Evolutionary conservation across 108 stramenopile genomes (phyloP), one percentile per base, ranked within the genome.

Genomic region (Fistulifera solaris): DNA sequence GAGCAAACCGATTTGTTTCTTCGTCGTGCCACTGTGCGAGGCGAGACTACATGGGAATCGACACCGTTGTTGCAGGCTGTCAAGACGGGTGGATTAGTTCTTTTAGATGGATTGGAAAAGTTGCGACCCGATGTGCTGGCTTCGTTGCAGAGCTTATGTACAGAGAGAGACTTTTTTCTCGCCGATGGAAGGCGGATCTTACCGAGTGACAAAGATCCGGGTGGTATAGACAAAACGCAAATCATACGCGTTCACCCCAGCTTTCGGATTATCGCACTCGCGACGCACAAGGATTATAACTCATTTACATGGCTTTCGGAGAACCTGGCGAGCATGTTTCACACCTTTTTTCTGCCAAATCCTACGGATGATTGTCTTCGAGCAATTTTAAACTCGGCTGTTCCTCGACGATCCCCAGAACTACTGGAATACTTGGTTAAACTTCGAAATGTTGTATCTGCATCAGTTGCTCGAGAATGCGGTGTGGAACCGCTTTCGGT

Each of bases 21-120:
- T 56, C 54, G 66, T 31, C 76, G 95, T 25, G 78, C 51, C 13
- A 90, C 82, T 18, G 48, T 58, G 11, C 65, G 59, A 25, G 91
- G 94, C 0, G 57, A 81, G 25, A 93, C 92, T 6, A 59, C 38
- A 10, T 96, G 95, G 95, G 62, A 59, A 56, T 68, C 79, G 35
- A 78, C 81, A 1, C 87, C 90, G 2, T 61, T 96, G 28, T 61
- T 81, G 1, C 51, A 58, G 23, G 88, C 95, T 0, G 87, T 85
- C 24, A 27, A 62, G 41, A 58, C 67, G 1, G 95, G 92, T 5
- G 51, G 52, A 21, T 38, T 67, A 7, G 59, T 66, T 0, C 62
- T 90, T 38, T 61, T 96, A 24, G 95, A 96, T 72, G 90, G 89
- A 13, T 62, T 87, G 18, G 86, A 96, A 18, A 87, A 83, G 42